Percentiles rank a stretch among this genome's conserved stretches.
These are phyloP conservation scores for Aureobasidium zeae DNA, from an alignment of 2,329 filamentous ascomycete genomes.

Conservation along the genomic window DNA sequence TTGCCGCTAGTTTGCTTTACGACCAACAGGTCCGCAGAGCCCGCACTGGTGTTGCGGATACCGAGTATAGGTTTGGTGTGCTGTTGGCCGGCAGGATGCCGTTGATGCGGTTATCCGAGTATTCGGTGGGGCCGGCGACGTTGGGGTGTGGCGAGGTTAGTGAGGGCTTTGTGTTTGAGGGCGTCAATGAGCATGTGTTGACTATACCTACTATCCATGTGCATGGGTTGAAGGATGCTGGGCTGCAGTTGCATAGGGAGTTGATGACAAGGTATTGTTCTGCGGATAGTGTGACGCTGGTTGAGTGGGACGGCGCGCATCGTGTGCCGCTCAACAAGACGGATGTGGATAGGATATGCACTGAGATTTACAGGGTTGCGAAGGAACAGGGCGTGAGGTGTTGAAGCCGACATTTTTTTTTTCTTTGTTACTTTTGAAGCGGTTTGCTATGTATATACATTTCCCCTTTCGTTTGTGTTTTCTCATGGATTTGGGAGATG, in stretches of 20 bases:
- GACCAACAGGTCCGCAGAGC: slow-evolving; percentile 50
- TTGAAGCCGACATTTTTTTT: slow-evolving; percentile 12
- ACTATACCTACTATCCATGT: slow-evolving; percentile 57
- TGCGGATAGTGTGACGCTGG: slow-evolving; percentile 42
- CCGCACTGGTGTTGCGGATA: slow-evolving; percentile 29
- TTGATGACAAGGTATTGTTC: slow-evolving; percentile 53
- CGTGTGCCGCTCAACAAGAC: slow-evolving; percentile 57
- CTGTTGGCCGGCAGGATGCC: slow-evolving; percentile 54
- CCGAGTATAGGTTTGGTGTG: slow-evolving; percentile 51
- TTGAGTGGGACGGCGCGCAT: slow-evolving; percentile 69
- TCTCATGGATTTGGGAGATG: background rate
- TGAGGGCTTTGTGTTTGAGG: slow-evolving; percentile 37
- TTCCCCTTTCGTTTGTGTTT: background rate
- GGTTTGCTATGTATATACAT: no score
- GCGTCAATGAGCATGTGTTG: slow-evolving; percentile 41
- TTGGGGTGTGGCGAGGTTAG: slow-evolving; percentile 35
- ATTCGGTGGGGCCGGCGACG: slow-evolving; percentile 29
- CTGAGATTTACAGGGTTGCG: slow-evolving; percentile 45
- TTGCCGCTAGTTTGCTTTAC: slow-evolving; percentile 38
- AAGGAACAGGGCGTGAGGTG: slow-evolving; percentile 38
- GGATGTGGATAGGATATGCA: slow-evolving; percentile 53
- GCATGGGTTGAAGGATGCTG: slow-evolving; percentile 53
- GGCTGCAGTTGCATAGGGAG: slow-evolving; percentile 49
- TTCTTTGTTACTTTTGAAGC: no score
- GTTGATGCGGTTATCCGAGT: slow-evolving; percentile 44